Percentiles rank a stretch among this genome's conserved stretches.
These are phyloP conservation scores for Amesomyces nigricolor DNA, from an alignment of 2,329 filamentous ascomycete genomes.

Conservation along the genomic window DNA sequence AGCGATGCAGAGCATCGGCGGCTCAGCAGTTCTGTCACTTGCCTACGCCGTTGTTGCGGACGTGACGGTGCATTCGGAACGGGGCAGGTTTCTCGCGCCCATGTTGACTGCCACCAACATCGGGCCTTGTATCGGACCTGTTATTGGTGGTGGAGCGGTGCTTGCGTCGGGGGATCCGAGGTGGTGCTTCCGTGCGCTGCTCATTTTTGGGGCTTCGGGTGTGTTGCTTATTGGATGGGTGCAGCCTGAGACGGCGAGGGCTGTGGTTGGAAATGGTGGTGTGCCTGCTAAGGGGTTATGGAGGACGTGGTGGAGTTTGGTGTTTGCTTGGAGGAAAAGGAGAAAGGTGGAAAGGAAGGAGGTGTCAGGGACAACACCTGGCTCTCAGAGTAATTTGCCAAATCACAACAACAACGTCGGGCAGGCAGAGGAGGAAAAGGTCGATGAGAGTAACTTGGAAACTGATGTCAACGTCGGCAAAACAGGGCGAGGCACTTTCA, in stretches of 20 bases:
- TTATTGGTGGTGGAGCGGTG: slow-evolving; percentile 1
- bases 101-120: slow-evolving; percentile 7
- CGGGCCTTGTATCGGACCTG: slow-evolving; percentile 1
- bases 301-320: slow-evolving; percentile 1
- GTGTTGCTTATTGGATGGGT: slow-evolving; percentile 1
- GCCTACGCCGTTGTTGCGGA: slow-evolving; percentile 4
- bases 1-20: slow-evolving; percentile 4
- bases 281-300: slow-evolving; percentile 1
- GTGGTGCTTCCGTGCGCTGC: slow-evolving; percentile 3
- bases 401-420: not conserved
- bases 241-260: not conserved
- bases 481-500: slow-evolving; percentile 1
- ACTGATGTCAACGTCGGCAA: not conserved
- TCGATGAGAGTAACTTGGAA: not conserved
- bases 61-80: slow-evolving; percentile 3
- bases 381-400: not conserved
- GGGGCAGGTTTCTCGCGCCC: slow-evolving; percentile 3
- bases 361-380: not conserved
- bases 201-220: slow-evolving; percentile 2
- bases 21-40: slow-evolving; percentile 3
- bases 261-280: slow-evolving; percentile 2
- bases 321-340: not conserved
- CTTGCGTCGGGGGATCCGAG: not conserved
- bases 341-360: not conserved
- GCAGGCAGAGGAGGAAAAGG: not conserved